Conservation (phyloP, 2,329 filamentous ascomycete species). For the Huntiella savannae region DNA sequence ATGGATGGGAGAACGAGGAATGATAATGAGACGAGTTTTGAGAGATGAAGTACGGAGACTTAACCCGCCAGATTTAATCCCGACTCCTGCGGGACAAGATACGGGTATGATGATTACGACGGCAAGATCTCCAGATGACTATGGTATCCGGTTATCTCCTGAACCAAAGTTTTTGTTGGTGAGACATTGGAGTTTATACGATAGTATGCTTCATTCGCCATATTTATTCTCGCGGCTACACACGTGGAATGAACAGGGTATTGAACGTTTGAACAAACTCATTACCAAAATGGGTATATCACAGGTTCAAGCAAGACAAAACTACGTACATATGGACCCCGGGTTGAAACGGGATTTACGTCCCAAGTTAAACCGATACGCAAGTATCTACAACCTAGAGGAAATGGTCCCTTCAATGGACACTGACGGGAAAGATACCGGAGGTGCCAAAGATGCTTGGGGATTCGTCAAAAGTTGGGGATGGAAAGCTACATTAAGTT, state of each 20-base stretch:
- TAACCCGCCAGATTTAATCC: constrained; percentile 55
- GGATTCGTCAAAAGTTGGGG: constrained; percentile 96
- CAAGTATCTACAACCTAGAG: constrained; percentile 80
- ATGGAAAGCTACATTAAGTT: constrained; percentile 85
- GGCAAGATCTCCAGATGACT: constrained; percentile 75
- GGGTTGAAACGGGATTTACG: constrained; percentile 77
- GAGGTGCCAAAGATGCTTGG: constrained; percentile 73
- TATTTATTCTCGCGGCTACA: constrained; percentile 83
- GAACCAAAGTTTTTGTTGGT: constrained; percentile 87
- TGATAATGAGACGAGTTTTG: constrained; percentile 66
- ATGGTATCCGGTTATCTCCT: constrained; percentile 74
- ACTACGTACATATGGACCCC: constrained; percentile 97
- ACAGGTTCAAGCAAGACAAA: constrained; percentile 81
- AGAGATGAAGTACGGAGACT: constrained; percentile 85
- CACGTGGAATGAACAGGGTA: constrained; percentile 80
- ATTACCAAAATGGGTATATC: constrained; percentile 97
- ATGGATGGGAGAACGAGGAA: constrained; percentile 67
- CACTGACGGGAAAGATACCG: constrained; percentile 48
- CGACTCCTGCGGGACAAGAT: constrained; percentile 33
- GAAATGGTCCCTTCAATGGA: constrained; percentile 71
- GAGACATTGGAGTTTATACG: constrained; percentile 91
- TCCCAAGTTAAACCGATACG: constrained; percentile 74
- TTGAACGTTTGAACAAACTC: constrained; percentile 79
- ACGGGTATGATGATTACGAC: constrained; percentile 77
- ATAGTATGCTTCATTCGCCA: constrained; percentile 94